phyloP scores from a whole-genome alignment of 2,329 filamentous ascomycete genomes.

The Diaporthe humulicola region DNA sequence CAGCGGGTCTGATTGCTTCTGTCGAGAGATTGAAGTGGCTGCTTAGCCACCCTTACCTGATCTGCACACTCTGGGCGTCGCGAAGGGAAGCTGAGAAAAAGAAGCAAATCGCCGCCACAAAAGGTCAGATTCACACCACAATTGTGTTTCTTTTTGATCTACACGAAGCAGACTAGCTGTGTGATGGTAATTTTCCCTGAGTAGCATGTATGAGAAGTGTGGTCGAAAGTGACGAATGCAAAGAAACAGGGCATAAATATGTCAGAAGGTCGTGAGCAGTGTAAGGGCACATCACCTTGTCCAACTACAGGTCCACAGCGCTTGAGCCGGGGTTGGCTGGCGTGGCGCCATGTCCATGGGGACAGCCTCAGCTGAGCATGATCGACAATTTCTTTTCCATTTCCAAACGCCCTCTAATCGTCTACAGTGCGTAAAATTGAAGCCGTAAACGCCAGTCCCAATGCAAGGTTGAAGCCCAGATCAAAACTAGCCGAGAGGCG shows the following conservation, averaged over 20 bases:
- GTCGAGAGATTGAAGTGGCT: not conserved
- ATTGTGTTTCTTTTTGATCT: not conserved
- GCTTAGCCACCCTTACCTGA: not conserved
- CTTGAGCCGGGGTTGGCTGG: not conserved
- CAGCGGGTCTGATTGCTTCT: not conserved
- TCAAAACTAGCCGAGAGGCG: not conserved
- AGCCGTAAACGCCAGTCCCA: not conserved
- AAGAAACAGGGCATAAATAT: not conserved
- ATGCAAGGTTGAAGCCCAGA: not conserved
- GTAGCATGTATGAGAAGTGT: not conserved
- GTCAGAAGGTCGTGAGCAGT: not conserved
- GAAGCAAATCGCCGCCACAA: not conserved
- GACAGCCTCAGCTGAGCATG: constrained; percentile 1
- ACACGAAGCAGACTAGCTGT: not conserved
- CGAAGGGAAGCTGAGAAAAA: not conserved
- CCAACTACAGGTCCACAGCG: not conserved
- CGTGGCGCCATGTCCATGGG: not conserved
- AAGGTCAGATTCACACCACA: too few relatives aligned
- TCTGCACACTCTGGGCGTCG: not conserved
- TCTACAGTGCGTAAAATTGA: not conserved
- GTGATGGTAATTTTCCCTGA: not conserved
- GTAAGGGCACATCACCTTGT: not conserved
- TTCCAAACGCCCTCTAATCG: not conserved
- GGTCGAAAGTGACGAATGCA: not conserved
- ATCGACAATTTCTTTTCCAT: not conserved